Evolutionary conservation across 495 filamentous ascomycete species (phyloP).

Genomic region (Sordaria brevicollis): DNA sequence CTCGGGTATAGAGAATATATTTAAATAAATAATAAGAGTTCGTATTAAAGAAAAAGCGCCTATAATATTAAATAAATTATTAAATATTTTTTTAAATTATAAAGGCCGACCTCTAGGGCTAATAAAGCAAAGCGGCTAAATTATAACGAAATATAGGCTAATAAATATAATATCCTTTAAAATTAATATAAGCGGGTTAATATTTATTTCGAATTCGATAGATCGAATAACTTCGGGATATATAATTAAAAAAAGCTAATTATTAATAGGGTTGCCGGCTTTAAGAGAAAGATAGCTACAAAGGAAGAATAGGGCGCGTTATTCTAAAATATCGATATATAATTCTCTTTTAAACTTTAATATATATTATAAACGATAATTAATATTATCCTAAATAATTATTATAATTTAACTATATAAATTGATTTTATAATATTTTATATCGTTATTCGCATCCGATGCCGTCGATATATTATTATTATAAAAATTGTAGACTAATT

Average conservation of each 20-base stretch:
- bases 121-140: not conserved
- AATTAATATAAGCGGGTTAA: too few relatives aligned
- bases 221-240: not conserved
- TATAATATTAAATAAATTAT: too few relatives aligned
- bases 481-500: too few relatives aligned
- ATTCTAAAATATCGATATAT: not conserved
- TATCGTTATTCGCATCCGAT: not conserved
- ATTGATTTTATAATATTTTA: not conserved
- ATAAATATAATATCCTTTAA: not conserved
- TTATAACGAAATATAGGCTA: not conserved
- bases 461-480: not conserved
- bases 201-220: too few relatives aligned
- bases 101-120: not conserved
- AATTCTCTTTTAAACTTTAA: too few relatives aligned
- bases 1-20: fast-evolving
- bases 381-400: not conserved
- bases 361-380: too few relatives aligned
- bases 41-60: too few relatives aligned
- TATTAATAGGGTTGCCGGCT: too few relatives aligned
- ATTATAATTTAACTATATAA: fast-evolving
- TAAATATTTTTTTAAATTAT: not conserved
- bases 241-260: not conserved
- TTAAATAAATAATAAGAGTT: not conserved
- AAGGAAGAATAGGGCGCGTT: not conserved
- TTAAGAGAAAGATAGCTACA: not conserved